These are phyloP conservation scores for Isoetes taiwanensis DNA, from an alignment of 75 land plant species.

Conservation along the genomic window DNA sequence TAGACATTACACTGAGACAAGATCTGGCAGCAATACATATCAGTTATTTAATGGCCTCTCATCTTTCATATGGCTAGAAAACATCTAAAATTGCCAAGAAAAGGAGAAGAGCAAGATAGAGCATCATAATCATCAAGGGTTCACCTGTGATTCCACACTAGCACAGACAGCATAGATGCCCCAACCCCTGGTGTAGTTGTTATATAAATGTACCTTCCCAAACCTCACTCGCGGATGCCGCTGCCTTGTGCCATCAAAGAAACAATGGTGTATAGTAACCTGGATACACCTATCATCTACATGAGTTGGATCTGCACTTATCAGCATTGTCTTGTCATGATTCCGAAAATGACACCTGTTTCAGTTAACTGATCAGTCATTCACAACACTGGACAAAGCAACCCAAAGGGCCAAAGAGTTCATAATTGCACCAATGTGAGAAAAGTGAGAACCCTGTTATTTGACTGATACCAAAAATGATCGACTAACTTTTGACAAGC, in stretches of 20 bases:
- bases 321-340: slow-evolving; percentile 89
- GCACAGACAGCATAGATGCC: slow-evolving; percentile 95
- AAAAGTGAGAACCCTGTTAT: too few species aligned
- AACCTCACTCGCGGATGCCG: slow-evolving; percentile 94
- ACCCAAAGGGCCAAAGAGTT: too few species aligned
- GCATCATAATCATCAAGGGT: too few species aligned
- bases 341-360: slow-evolving; percentile 72
- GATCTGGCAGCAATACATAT: slow-evolving; percentile 39
- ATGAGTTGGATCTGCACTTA: slow-evolving; percentile 71
- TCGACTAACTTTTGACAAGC: neutral
- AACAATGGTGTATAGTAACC: slow-evolving; percentile 94
- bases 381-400: too few species aligned
- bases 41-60: neutral
- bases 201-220: slow-evolving; percentile 90
- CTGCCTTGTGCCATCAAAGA: slow-evolving; percentile 92
- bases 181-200: slow-evolving; percentile 96
- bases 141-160: slow-evolving; percentile 96
- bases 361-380: too few species aligned
- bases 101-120: neutral
- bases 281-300: slow-evolving; percentile 62
- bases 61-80: neutral
- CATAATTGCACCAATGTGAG: too few species aligned
- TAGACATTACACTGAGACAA: slow-evolving; percentile 85
- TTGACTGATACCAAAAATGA: too few species aligned
- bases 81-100: neutral